Conservation (phyloP, 73 alveolate species). For the Symbiodinium pilosum region DNA sequence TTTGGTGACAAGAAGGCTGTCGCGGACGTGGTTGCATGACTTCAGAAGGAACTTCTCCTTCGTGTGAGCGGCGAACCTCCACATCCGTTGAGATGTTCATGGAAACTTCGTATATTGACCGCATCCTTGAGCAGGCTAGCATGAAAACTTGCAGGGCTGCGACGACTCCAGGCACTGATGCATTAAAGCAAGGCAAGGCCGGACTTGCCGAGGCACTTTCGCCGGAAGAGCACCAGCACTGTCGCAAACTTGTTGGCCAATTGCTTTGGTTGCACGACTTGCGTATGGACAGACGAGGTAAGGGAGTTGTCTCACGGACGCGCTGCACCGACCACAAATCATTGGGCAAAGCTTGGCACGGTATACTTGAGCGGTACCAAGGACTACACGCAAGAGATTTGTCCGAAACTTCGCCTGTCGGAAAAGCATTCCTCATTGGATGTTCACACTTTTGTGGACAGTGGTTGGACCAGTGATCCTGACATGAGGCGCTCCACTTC, state of each 20-base stretch:
- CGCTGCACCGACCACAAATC: not conserved
- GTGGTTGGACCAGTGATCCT: not conserved
- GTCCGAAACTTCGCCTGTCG: not conserved
- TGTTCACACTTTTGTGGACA: not conserved
- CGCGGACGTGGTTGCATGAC: not conserved
- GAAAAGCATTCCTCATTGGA: not conserved
- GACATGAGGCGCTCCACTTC: not conserved
- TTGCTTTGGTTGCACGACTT: conserved; percentile 9
- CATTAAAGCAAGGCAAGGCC: no score
- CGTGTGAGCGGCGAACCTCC: not conserved
- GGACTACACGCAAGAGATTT: not conserved
- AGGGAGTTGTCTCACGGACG: conserved; percentile 21
- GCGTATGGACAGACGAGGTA: not conserved
- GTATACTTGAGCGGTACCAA: not conserved
- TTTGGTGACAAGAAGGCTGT: not conserved
- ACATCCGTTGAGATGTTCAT: not conserved
- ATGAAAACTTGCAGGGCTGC: no score
- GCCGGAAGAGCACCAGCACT: not conserved
- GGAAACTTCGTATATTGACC: not conserved
- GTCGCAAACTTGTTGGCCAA: conserved; percentile 34
- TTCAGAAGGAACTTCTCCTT: not conserved
- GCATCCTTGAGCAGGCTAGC: no score
- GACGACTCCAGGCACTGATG: no score
- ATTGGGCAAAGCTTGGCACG: not conserved
- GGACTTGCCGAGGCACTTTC: not conserved